A percentile compares a stretch with the other conserved stretches of the same genome.
These are phyloP conservation scores for Climacium dendroides DNA, from an alignment of 225 moss, liverwort and hornwort genomes.

Conservation along the genomic window DNA sequence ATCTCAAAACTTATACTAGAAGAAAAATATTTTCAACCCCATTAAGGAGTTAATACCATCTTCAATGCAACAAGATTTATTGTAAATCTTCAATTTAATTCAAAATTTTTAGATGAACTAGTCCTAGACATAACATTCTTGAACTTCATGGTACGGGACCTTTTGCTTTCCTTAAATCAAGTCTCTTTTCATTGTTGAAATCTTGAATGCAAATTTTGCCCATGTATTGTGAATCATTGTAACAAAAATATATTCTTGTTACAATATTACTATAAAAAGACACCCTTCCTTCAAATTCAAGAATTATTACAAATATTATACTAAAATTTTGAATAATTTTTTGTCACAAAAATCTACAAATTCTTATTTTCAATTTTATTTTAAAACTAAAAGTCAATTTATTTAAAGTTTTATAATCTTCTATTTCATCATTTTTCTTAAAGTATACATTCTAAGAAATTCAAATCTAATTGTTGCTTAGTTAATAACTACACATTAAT, in stretches of 20 bases:
- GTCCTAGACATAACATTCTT: no score
- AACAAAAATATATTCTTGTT: neutral
- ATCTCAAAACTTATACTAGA: neutral
- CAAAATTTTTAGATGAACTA: neutral
- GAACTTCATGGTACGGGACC: no score
- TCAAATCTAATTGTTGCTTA: neutral
- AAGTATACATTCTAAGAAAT: no score
- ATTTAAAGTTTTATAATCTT: neutral
- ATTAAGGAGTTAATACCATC: neutral
- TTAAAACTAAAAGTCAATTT: neutral
- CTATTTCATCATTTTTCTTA: neutral
- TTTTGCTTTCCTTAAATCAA: neutral
- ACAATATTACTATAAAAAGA: neutral
- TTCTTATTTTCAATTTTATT: neutral
- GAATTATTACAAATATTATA: no score
- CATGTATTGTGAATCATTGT: fast-evolving
- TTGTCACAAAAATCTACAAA: no score
- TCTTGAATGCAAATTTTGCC: neutral
- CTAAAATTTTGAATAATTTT: no score
- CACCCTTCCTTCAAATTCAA: neutral
- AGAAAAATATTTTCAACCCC: neutral
- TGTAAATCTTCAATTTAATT: neutral
- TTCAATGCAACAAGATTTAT: neutral
- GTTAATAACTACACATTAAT: neutral
- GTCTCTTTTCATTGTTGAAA: neutral